Evolutionary conservation across 2,329 filamentous ascomycete species (phyloP), one percentile per base, ranked within the genome.

Genomic region (Lachnellula cervina): DNA sequence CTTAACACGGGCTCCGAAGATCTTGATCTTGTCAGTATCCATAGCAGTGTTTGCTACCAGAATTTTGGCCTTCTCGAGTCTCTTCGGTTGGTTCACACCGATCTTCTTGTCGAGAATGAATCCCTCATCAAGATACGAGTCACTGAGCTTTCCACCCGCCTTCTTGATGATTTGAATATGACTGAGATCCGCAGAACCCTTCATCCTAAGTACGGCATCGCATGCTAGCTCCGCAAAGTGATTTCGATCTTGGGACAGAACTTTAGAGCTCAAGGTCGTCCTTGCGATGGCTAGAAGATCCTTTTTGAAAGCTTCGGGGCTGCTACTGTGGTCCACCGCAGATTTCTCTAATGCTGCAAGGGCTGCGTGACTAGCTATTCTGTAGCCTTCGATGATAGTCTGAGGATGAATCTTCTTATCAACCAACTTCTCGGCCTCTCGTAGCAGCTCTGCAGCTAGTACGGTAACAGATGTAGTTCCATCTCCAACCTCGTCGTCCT

Each of bases 111-210:
- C 94, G 53, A 99, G 79, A 69, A 99, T 97, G 77, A 99, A 99
- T 5, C 94, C 94, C 68, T 97, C 91, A 70, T 99, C 94, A 43
- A 99, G 81, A 75, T 99, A 99, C 13, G 93, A 97, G 73, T 99
- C 94, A 72, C 86, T 94, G 57, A 99, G 84, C 80, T 97, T 99
- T 67, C 94, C 94, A 66, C 94, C 94, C 2, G 93, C 88, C 80
- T 99, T 99, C 81, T 99, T 99, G 79, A 99, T 99, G 69, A 99
- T 92, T 74, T 99, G 94, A 64, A 99, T 99, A 71, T 97, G 92
- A 72, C 89, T 97, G 53, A 99, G 84, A 72, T 99, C 94, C 56
- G 89, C 90, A 2, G 91, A 95, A 55, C 89, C 89, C 73, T 90
- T 90, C 69, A 99, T 81, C 62, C 95, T 85, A 57, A 97, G 80